Evolutionary conservation across 768 basidiomycete species (phyloP), one percentile per base, ranked within the genome.

Genomic region (Lyophyllum decastes): DNA sequence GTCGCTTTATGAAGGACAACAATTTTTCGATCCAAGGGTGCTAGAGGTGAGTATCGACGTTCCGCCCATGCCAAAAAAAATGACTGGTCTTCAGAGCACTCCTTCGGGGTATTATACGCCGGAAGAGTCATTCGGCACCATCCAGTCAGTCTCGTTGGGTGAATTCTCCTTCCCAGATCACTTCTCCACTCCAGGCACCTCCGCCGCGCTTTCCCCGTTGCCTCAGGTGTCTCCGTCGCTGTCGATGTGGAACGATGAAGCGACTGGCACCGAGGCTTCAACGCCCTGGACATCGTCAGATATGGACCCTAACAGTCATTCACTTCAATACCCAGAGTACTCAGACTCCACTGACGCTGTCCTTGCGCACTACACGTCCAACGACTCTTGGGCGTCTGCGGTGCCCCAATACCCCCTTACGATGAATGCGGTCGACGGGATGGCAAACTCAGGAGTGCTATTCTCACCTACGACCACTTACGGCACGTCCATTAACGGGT

Each of bases 141-240:
- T 58, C 25, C 58, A 52, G 14, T 50, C 59, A 14, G 25, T 50
- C 57, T 62, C 49, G 51, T 62, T 19, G 14, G 43, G 33, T 30
- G 43, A 53, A 27, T 61, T 51, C 48, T 45, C 40, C 44, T 61
- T 64, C 2, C 58, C 51, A 44, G 45, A 66, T 52, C 27, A 57
- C 17, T 55, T 34, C 27, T 60, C 66, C 9, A 30, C 60, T 24
- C 46, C 46, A 24, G 47, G 48, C 47, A 35, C 65, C 53, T 60
- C 55, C 7, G 50, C 47, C 55, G 35, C 43, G 33, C n/a, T 59
- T 22, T 69, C 75, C 25, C 72, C 76, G 2, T 60, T 73, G 44
- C 60, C 65, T 48, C 64, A 68, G n/a, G 60, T 70, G 35, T 62
- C 72, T 30, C 77, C 78, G 4, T 76, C 79, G n/a, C 65, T 80